Evolutionary conservation across 345 rosid species (phyloP), one percentile per base, ranked within the genome.

Genomic region (Salix suchowensis): DNA sequence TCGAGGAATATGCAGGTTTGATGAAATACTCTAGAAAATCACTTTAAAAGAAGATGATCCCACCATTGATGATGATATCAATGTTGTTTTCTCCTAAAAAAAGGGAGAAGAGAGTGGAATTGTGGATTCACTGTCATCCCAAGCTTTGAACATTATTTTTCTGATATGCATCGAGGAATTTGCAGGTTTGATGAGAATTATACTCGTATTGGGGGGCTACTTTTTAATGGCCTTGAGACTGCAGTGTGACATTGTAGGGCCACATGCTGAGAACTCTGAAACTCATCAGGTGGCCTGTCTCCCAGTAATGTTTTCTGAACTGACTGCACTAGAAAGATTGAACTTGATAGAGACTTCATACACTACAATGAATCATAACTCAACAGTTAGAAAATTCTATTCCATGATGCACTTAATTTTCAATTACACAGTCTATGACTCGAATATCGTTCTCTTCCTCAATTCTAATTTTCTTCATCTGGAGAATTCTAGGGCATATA

Each of bases 201-300:
- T 52, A 1, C 23, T 54, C 7, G 2, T 54, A 19, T 7, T 21
- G 61, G 61, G 26, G 50, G 16, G 16, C 61, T n/a, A 55, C 62
- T 55, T 36, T 6, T 28, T 30, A 4, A 32, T 36, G 46, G 46
- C 14, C 24, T 21, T 26, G 16, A 24, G 15, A 46, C 50, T 40
- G 4, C 39, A 30, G 40, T 32, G 39, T 30, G 40, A 32, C 8
- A 36, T 16, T 15, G 12, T 11, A 71, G 74, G 74, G 21, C 74
- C 74, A 71, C 46, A 32, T 71, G 34, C 65, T 58, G 69, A 40
- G 69, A 42, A 65, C 36, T 44, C 42, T 65, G 77, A 2, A 74
- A 28, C 70, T 74, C 46, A 44, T 46, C 76, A 73, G 76, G 58
- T 73, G 77, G 37, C 50, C 16, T 74, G 77, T 74, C 77, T 74